Base-by-base conservation (phyloP, 331 rosid species). In the Erythrophleum ivorense region DNA sequence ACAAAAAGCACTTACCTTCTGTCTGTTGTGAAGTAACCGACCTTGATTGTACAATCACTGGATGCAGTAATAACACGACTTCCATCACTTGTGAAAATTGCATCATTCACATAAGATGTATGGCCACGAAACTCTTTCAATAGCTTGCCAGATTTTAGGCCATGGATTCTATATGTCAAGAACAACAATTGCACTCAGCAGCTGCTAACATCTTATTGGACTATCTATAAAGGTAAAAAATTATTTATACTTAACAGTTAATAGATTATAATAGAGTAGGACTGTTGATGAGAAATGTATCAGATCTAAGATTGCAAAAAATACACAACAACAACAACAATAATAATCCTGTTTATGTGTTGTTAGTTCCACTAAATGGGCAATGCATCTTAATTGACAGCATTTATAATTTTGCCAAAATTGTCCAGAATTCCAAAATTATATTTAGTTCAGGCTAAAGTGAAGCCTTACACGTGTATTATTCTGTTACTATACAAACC, bases 91-190 rank as follows among this genome's bases (percentile, higher is more conserved):
- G 99, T 94, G 83, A 94, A 96, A 76, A 89, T 90, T 78, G 98
- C 99, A 89, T 94, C 93, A 76, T 96, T 96, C 74, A 96, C 99
- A 52, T 92, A 96, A 59, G 98, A 96, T 40, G 92, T 59, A 89
- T 96, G 98, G 57, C 99, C 97, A n/a, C 99, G 99, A 62, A 96
- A 96, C 88, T 96, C 99, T 86, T 96, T 96, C 87, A 96, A 85
- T 87, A 87, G 79, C 88, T 92, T 96, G 80, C 99, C 99, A 62
- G 99, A 96, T 86, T 96, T 96, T 50, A 96, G 89, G 67, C 98
- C 98, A 84, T 96, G 99, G 62, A 96, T 91, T 87, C 99, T 95
- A 62, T 48, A 84, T 63, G 81, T 66, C 38, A 68, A 59, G 52
- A 84, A 46, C 8, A 64, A 59, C 21, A 10, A 80, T 71, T 54